phyloP scores from a whole-genome alignment of 1,284 basidiomycete genomes.

The Gomphus bonarii region DNA sequence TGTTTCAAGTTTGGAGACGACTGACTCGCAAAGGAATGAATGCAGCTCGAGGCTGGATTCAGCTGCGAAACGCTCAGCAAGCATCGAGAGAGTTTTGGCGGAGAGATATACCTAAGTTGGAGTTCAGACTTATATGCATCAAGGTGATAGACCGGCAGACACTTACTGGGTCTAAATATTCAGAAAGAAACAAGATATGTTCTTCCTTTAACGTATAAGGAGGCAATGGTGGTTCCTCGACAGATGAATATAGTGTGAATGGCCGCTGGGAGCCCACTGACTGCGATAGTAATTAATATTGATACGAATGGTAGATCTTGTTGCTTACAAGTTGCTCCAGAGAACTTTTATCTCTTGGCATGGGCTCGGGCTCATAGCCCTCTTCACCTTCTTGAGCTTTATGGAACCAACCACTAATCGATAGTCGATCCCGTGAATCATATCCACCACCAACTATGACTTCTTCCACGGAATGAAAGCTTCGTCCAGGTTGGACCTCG shows the following conservation, averaged over 20 bases:
- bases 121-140: background rate
- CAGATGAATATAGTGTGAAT: constrained; percentile 11
- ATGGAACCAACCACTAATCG: constrained; percentile 97
- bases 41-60: constrained; percentile 90
- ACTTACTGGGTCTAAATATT: constrained; percentile 76
- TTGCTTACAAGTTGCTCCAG: constrained; percentile 66
- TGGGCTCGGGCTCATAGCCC: constrained; percentile 54
- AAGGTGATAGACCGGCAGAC: background rate
- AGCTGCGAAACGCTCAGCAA: constrained; percentile 76
- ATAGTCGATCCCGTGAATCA: constrained; percentile 66
- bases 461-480: constrained; percentile 97
- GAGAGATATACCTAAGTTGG: constrained; percentile 54
- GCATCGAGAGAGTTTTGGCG: constrained; percentile 67
- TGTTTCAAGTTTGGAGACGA: constrained; percentile 58
- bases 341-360: constrained; percentile 50
- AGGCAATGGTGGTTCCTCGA: constrained; percentile 35
- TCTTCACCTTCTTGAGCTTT: constrained; percentile 85
- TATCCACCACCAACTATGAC: constrained; percentile 73
- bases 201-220: constrained; percentile 45
- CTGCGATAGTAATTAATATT: background rate
- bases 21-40: constrained; percentile 63
- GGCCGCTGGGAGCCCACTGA: background rate
- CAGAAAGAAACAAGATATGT: constrained; percentile 60
- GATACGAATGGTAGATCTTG: background rate
- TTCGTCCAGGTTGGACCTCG: constrained; percentile 80